Percentiles rank a stretch among this genome's conserved stretches.
Evolutionary conservation across 768 basidiomycete species (phyloP).

Genomic region (Suillus variegatus): DNA sequence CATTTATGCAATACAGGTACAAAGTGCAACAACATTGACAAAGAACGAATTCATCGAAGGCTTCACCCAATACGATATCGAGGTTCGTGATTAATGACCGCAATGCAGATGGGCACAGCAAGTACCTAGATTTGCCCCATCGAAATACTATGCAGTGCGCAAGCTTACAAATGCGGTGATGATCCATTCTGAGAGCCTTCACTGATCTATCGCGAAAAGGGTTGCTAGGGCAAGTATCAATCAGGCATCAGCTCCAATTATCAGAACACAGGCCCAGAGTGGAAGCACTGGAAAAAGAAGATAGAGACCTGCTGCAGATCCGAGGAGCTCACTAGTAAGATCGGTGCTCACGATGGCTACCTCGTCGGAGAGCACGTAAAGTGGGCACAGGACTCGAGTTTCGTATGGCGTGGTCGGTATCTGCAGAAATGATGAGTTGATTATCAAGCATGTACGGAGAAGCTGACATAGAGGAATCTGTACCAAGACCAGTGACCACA

Average conservation of each 20-base stretch:
- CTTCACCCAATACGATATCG: constrained; percentile 66
- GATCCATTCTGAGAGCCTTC: constrained; percentile 62
- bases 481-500: too few species aligned
- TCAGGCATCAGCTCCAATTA: constrained; percentile 69
- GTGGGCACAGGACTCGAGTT: constrained; percentile 50
- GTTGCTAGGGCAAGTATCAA: constrained; percentile 72
- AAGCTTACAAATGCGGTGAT: constrained; percentile 62
- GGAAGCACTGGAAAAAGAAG: constrained; percentile 70
- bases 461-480: too few species aligned
- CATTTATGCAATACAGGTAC: constrained; percentile 49
- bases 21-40: constrained; percentile 54
- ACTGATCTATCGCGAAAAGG: constrained; percentile 68
- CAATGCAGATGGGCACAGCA: constrained; percentile 76
- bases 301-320: constrained; percentile 75
- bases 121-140: constrained; percentile 47
- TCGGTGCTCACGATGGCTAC: constrained; percentile 50
- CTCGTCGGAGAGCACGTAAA: constrained; percentile 67
- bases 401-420: constrained; percentile 41
- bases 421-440: too few species aligned
- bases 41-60: constrained; percentile 78
- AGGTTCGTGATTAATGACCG: constrained; percentile 74
- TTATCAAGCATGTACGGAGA: too few species aligned
- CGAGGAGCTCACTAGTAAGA: constrained; percentile 63
- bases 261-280: constrained; percentile 67
- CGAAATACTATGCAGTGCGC: constrained; percentile 9